phyloP scores from a whole-genome alignment of 1,139 yeast genomes.

The Kodamaea derodonti region DNA sequence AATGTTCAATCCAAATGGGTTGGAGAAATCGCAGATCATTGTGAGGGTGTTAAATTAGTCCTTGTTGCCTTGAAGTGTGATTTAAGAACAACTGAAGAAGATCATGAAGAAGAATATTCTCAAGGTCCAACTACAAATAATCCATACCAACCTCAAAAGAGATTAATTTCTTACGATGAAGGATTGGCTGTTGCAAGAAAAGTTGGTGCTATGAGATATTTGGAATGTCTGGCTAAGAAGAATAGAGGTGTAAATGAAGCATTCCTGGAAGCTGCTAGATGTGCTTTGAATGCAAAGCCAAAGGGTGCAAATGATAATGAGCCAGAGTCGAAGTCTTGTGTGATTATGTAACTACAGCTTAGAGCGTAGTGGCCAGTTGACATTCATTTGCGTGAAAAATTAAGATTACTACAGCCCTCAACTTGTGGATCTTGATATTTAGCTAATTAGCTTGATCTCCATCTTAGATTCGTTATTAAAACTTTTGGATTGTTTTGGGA shows the following conservation, averaged over 20 bases:
- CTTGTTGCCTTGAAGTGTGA: slow-evolving; percentile 94
- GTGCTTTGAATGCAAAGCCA: slow-evolving; percentile 88
- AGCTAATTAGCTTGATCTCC: too few species aligned
- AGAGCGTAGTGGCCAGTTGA: too few species aligned
- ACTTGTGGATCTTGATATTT: too few species aligned
- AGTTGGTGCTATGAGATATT: slow-evolving; percentile 79
- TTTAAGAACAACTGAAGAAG: slow-evolving; percentile 55
- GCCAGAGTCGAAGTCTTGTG: slow-evolving; percentile 41
- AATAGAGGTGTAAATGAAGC: slow-evolving; percentile 96
- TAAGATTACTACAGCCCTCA: too few species aligned
- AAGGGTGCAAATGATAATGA: slow-evolving; percentile 63
- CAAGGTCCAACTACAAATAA: slow-evolving; percentile 17
- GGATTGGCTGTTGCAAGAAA: slow-evolving; percentile 83
- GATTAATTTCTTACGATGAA: slow-evolving; percentile 73
- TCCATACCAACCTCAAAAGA: slow-evolving; percentile 41
- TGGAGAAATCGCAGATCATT: slow-evolving; percentile 92
- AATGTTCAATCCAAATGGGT: slow-evolving; percentile 94
- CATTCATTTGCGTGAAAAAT: too few species aligned
- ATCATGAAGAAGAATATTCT: slow-evolving; percentile 32
- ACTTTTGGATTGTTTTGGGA: too few species aligned
- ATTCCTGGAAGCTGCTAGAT: slow-evolving; percentile 94
- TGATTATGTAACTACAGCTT: slow-evolving; percentile 40
- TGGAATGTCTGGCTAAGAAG: slow-evolving; percentile 92
- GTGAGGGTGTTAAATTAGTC: slow-evolving; percentile 93
- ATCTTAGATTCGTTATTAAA: too few species aligned